Evolutionary conservation across 1,284 basidiomycete species (phyloP).

Genomic region (Fomes fomentarius): DNA sequence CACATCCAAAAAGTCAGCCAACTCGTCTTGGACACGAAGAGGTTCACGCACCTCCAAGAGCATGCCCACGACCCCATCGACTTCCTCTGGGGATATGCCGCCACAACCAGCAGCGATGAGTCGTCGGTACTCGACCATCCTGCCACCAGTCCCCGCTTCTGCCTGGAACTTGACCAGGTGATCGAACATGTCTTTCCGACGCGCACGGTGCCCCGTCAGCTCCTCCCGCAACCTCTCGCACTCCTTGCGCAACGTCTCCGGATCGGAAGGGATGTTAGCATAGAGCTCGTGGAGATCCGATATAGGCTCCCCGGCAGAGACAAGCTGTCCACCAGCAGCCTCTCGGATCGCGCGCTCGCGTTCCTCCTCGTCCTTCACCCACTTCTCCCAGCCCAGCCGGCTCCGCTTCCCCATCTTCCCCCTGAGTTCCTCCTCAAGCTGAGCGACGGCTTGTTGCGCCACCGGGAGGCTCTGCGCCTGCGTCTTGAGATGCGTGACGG

Average conservation of each 20-base stretch:
- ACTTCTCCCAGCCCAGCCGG: conserved; percentile 89
- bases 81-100: conserved; percentile 82
- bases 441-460: conserved; percentile 60
- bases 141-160: conserved; percentile 86
- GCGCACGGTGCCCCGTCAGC: conserved; percentile 64
- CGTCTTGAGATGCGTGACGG: conserved; percentile 70
- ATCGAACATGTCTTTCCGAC: conserved; percentile 73
- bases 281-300: conserved; percentile 64
- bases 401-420: conserved; percentile 82
- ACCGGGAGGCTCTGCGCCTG: conserved; percentile 74
- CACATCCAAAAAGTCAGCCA: conserved; percentile 9
- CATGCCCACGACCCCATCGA: conserved; percentile 84
- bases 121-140: conserved; percentile 86
- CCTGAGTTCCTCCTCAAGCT: conserved; percentile 70
- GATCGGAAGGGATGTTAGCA: conserved; percentile 57
- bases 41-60: conserved; percentile 71
- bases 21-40: background rate
- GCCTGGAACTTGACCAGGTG: conserved; percentile 81
- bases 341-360: conserved; percentile 71
- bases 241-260: conserved; percentile 57
- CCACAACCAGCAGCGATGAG: conserved; percentile 89
- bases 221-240: conserved; percentile 69
- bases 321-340: conserved; percentile 54
- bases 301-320: conserved; percentile 58
- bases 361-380: conserved; percentile 84